A percentile compares a stretch with the other conserved stretches of the same genome.
These are phyloP conservation scores for Boletus smithii DNA, from an alignment of 1,284 basidiomycete species.

Conservation along the genomic window DNA sequence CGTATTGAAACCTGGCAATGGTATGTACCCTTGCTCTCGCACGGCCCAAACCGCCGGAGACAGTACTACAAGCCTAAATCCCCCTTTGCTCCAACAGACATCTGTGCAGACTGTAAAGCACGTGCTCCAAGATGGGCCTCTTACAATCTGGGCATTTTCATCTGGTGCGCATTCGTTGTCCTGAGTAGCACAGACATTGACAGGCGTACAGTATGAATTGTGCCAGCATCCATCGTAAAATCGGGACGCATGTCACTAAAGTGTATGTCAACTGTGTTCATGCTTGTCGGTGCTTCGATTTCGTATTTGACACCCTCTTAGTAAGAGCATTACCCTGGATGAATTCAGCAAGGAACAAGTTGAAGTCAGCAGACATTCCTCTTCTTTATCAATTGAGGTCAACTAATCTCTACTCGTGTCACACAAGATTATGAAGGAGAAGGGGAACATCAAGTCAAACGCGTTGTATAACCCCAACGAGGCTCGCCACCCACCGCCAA, in stretches of 20 bases:
- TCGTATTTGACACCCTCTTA: slow-evolving; percentile 30
- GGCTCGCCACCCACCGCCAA: slow-evolving; percentile 69
- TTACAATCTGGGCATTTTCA: slow-evolving; percentile 76
- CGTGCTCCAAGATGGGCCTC: slow-evolving; percentile 80
- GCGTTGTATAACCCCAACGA: slow-evolving; percentile 74
- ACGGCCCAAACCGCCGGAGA: slow-evolving; percentile 1
- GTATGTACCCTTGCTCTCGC: slow-evolving; percentile 36
- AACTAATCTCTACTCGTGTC: slow-evolving; percentile 10
- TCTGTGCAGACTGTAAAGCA: slow-evolving; percentile 82
- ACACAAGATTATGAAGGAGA: slow-evolving; percentile 62
- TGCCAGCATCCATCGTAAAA: slow-evolving; percentile 84
- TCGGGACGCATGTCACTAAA: slow-evolving; percentile 83
- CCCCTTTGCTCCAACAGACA: too few relatives aligned
- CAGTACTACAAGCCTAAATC: too few relatives aligned
- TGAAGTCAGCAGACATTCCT: slow-evolving; percentile 52
- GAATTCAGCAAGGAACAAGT: slow-evolving; percentile 84
- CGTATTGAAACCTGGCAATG: slow-evolving; percentile 69
- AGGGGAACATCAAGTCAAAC: slow-evolving; percentile 77
- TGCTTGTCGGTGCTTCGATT: neutral
- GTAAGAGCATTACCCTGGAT: slow-evolving; percentile 82
- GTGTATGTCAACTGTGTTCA: slow-evolving; percentile 50
- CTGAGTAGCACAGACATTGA: slow-evolving; percentile 6
- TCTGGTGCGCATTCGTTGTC: slow-evolving; percentile 52
- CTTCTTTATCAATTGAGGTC: slow-evolving; percentile 9
- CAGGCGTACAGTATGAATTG: slow-evolving; percentile 60